Evolutionary conservation across 2,329 filamentous ascomycete genomes (phyloP).

Genomic region (Colletotrichum magnum): DNA sequence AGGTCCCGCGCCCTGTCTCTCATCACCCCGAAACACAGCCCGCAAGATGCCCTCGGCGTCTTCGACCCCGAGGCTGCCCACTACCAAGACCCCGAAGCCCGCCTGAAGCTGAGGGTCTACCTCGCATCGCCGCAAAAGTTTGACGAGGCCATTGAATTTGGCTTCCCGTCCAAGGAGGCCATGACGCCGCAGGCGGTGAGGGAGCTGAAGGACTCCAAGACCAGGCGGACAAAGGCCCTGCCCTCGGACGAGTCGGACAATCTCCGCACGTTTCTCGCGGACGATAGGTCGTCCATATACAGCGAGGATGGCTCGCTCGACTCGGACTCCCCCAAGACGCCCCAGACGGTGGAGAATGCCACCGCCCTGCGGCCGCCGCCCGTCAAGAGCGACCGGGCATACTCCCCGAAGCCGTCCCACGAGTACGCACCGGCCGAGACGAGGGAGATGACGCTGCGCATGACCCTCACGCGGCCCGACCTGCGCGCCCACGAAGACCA

Average conservation of each 20-base stretch:
- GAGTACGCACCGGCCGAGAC: slow-evolving; percentile 66
- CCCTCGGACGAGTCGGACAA: slow-evolving; percentile 60
- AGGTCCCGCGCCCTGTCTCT: slow-evolving; percentile 70
- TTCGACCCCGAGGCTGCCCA: slow-evolving; percentile 83
- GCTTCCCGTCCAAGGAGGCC: slow-evolving; percentile 79
- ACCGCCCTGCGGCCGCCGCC: slow-evolving; percentile 48
- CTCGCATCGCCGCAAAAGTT: slow-evolving; percentile 94
- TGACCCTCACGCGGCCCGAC: slow-evolving; percentile 94
- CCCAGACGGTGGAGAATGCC: slow-evolving; percentile 61
- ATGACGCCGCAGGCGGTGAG: slow-evolving; percentile 51
- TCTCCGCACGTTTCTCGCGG: slow-evolving; percentile 69
- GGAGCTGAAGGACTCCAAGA: slow-evolving; percentile 46
- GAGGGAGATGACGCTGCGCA: slow-evolving; percentile 94
- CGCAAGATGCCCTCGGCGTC: slow-evolving; percentile 61
- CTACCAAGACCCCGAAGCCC: slow-evolving; percentile 91
- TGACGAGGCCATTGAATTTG: slow-evolving; percentile 94
- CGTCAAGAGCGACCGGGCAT: slow-evolving; percentile 39
- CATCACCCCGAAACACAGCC: slow-evolving; percentile 64
- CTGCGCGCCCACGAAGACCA: slow-evolving; percentile 81
- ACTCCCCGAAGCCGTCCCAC: slow-evolving; percentile 51
- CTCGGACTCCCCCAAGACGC: slow-evolving; percentile 72
- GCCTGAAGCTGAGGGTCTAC: slow-evolving; percentile 87
- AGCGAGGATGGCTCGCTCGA: slow-evolving; percentile 71
- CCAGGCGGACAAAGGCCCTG: slow-evolving; percentile 20
- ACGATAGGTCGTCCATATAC: slow-evolving; percentile 70